Evolutionary conservation across 257 asterid species (phyloP), one percentile per base, ranked within the genome.

Genomic region (Solanum rostratum): DNA sequence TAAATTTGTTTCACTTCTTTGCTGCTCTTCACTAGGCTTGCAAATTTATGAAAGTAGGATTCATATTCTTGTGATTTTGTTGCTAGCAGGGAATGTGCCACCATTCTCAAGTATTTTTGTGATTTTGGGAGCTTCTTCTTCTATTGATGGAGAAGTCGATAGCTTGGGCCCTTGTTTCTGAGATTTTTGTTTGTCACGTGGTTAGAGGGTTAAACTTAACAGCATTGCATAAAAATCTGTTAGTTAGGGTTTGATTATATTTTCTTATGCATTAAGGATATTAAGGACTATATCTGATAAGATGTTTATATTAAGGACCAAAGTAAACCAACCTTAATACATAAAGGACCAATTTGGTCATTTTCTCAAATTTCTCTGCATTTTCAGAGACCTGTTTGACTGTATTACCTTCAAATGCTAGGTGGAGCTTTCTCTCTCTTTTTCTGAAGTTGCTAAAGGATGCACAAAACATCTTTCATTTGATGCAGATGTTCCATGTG

Each of bases 401-500:
- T 66, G 85, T 68, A 79, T 5, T 73, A 11, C 59, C 79, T 52
- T 69, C 73, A 66, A 74, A 59, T 84, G 73, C 62, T 45, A 96
- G 99, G 98, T 96, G 91, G 98, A 92, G 80, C 93, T 96, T 89
- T 78, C 88, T 85, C 97, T 96, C 80, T 86, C 98, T 85, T 95
- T 96, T 91, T 83, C 92, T 80, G 98, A 96, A 91, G 98, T 98
- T 76, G 94, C 98, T 85, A 86, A 85, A 88, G 99, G 98, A 88
- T 96, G 98, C 92, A 91, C 91, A 27, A 96, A 92, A 90, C 88
- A 89, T 85, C 86, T 96, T 78, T 96, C 98, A 22, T 90, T 95
- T 49, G 92, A 95, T 87, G 98, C 98, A 82, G 93, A 90, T 87
- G 93, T 95, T 88, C 98, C 98, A 43, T 96, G 99, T 87, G 97